Evolutionary conservation across 305 asterid genomes (phyloP), one percentile per base, ranked within the genome.

Genomic region (Nicotiana rustica): DNA sequence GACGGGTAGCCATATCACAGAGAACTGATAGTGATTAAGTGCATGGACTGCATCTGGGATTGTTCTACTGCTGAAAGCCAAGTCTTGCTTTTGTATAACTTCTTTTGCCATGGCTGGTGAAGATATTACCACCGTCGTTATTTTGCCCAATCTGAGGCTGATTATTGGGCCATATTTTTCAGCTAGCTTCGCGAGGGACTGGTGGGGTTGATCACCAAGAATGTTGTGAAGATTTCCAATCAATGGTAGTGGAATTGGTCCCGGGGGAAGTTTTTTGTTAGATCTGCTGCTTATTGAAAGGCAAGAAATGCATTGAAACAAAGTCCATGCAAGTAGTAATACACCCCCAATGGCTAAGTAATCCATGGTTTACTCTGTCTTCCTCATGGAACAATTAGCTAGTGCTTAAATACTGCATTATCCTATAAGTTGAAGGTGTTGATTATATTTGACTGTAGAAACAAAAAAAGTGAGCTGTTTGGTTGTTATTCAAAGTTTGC

Each of bases 1-100:
- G 59, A 84, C 90, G 1, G 97, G 97, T 4, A 92, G 89, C 92
- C 94, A 93, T n/a, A 84, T 88, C 29, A 89, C 86, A n/a, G 97
- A 93, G 87, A 79, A 85, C n/a, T 88, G 88, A 87, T 83, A 84
- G 41, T 93, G 97, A 77, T 91, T 88, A 79, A 85, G 90, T 1
- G 91, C 92, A 6, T 86, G 89, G 35, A 87, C 25, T 13, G 97
- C 94, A 38, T 86, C 65, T 29, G 93, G 93, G 44, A 86, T 25
- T 33, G 75, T 81, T 57, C 95, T 35, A 84, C 88, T 84, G 17
- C 95, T 89, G 21, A 92, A 91, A 1, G 83, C 86, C 4, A 86
- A 82, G 82, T 94, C 97, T 55, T 94, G 92, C 67, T 90, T 93
- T 31, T 89, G 94, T 52, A 94, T 49, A 6, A 90, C 88, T 76